Evolutionary conservation across 2,329 filamentous ascomycete genomes (phyloP).

Genomic region (Chaetothyriales sp.): DNA sequence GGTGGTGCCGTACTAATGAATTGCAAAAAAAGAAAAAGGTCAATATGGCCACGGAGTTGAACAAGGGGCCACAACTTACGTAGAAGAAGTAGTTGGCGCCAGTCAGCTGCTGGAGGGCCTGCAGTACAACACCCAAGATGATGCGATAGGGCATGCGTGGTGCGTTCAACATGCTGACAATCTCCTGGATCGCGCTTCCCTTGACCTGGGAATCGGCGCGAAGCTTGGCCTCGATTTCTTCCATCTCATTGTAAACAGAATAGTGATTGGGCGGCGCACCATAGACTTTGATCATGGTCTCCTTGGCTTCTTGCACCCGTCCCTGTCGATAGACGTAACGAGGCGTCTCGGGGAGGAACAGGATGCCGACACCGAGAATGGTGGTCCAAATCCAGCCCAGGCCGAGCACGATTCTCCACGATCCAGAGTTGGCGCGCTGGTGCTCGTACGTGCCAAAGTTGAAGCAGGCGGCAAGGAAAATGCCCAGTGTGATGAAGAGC

Average conservation of each 20-base stretch:
- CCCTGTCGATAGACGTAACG: constrained; percentile 46
- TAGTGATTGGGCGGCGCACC: constrained; percentile 43
- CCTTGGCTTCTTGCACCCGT: constrained; percentile 37
- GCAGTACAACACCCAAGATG: constrained; percentile 32
- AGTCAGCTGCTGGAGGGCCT: constrained; percentile 36
- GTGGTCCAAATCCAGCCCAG: constrained; percentile 43
- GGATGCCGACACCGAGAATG: constrained; percentile 41
- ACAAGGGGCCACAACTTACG: background rate
- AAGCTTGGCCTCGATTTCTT: constrained; percentile 22
- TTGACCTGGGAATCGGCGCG: constrained; percentile 36
- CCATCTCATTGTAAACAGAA: constrained; percentile 21
- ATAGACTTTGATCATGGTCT: constrained; percentile 41
- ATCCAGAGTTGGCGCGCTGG: constrained; percentile 18
- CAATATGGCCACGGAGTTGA: background rate
- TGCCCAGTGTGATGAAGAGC: constrained; percentile 34
- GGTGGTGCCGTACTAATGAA: constrained; percentile 37
- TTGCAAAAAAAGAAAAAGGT: constrained; percentile 30
- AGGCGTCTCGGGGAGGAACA: constrained; percentile 43
- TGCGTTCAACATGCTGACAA: constrained; percentile 33
- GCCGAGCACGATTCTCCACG: constrained; percentile 40
- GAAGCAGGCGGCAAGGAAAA: constrained; percentile 32
- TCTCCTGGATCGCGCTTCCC: constrained; percentile 27
- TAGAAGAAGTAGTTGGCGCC: constrained; percentile 22
- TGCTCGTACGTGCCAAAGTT: constrained; percentile 29
- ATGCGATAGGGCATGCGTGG: constrained; percentile 32